Evolutionary conservation across 805 yeast genomes (phyloP).

Genomic region (Saturnispora ahearnii): DNA sequence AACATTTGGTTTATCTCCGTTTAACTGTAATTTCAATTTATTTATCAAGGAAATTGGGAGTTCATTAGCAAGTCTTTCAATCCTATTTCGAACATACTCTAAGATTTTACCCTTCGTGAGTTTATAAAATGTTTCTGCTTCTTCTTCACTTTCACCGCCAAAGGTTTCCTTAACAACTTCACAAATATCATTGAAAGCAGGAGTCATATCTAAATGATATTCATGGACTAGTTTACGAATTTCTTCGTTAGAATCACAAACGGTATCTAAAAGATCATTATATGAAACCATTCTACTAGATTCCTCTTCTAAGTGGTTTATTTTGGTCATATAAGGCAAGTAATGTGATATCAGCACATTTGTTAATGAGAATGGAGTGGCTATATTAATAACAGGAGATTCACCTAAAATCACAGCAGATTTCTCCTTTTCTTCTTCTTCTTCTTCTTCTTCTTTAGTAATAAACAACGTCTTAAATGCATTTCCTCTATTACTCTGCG

Average conservation of each 20-base stretch:
- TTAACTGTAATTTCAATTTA: constrained; percentile 5
- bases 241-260: constrained; percentile 7
- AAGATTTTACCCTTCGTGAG: constrained; percentile 33
- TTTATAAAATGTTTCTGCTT: constrained; percentile 38
- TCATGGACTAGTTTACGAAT: not conserved
- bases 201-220: not conserved
- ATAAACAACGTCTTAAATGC: not conserved
- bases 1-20: not conserved
- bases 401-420: not conserved
- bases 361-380: not conserved
- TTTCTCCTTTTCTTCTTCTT: not conserved
- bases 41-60: constrained; percentile 30
- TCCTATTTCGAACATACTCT: constrained; percentile 31
- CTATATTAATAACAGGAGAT: not conserved
- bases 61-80: constrained; percentile 25
- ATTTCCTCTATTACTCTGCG: constrained; percentile 8
- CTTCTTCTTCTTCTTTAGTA: not conserved
- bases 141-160: constrained; percentile 26
- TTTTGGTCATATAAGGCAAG: not conserved
- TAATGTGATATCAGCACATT: not conserved
- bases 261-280: constrained; percentile 34
- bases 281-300: constrained; percentile 27
- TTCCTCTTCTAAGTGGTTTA: constrained; percentile 1
- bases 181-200: constrained; percentile 22
- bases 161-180: constrained; percentile 35